phyloP scores from a whole-genome alignment of 208 protist genomes.

The Naegleria lovaniensis region DNA sequence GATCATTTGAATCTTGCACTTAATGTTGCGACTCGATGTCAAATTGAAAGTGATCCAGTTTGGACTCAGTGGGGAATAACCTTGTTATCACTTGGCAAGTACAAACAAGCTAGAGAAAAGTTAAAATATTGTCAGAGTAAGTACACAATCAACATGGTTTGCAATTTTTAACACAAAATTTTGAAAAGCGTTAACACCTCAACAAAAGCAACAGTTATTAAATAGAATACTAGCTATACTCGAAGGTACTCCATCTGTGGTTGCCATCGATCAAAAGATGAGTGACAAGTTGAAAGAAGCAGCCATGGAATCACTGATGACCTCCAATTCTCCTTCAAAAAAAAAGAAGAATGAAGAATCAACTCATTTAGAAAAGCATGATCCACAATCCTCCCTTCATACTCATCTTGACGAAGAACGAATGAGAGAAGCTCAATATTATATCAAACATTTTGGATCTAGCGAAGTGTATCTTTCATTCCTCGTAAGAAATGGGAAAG shows the following conservation, averaged over 20 bases:
- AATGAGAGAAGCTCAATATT: neutral
- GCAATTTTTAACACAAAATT: neutral
- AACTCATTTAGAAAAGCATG: neutral
- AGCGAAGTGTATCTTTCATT: neutral
- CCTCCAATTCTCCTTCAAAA: neutral
- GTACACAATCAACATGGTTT: too few relatives aligned
- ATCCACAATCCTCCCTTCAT: neutral
- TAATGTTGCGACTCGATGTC: conserved; percentile 12
- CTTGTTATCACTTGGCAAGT: conserved; percentile 25
- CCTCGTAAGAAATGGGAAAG: neutral
- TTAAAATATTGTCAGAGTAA: conserved; percentile 25
- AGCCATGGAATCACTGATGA: neutral
- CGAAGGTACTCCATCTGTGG: neutral
- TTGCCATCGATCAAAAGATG: neutral
- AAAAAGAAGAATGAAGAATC: neutral
- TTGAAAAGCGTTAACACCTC: neutral
- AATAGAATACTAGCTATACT: neutral
- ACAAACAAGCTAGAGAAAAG: conserved; percentile 27
- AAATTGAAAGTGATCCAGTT: conserved; percentile 16
- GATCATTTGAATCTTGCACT: conserved; percentile 23
- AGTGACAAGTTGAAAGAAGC: neutral
- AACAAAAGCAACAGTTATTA: neutral
- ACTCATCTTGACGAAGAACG: neutral
- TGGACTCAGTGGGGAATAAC: conserved; percentile 26
- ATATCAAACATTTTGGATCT: neutral